A percentile compares a stretch with the other conserved stretches of the same genome.
phyloP scores from a whole-genome alignment of 148 eudicot species.

The Rhododendron ferrugineum region DNA sequence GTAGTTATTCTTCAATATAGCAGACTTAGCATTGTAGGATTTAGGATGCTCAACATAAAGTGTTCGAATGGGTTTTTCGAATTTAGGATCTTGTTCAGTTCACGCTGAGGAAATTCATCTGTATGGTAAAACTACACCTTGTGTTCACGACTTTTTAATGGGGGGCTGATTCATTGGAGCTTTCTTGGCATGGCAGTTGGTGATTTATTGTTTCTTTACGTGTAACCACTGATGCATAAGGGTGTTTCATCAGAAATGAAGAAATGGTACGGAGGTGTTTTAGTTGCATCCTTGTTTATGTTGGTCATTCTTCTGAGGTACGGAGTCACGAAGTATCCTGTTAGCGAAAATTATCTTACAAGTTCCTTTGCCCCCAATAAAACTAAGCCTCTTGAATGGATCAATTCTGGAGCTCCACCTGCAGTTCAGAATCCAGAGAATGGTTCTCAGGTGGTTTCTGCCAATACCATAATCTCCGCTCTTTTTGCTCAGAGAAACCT shows the following conservation, averaged over 20 bases:
- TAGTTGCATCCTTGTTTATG: conserved; percentile 59
- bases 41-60: neutral
- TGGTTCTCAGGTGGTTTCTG: conserved; percentile 43
- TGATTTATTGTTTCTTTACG: neutral
- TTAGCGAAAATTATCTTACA: conserved; percentile 38
- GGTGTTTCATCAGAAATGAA: conserved; percentile 57
- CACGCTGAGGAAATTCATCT: neutral
- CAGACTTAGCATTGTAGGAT: neutral
- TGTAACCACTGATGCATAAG: neutral
- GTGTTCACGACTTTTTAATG: neutral
- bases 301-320: conserved; percentile 54
- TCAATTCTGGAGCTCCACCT: conserved; percentile 51
- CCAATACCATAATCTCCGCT: conserved; percentile 36
- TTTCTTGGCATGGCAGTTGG: neutral
- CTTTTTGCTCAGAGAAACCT: conserved; percentile 63
- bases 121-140: neutral
- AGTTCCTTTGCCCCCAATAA: conserved; percentile 20
- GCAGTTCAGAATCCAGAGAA: conserved; percentile 44
- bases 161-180: neutral
- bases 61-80: neutral
- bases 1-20: neutral
- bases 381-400: conserved; percentile 78
- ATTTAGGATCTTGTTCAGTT: neutral
- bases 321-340: conserved; percentile 44
- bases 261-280: conserved; percentile 63